Evolutionary conservation across 2,329 filamentous ascomycete genomes (phyloP), one percentile per base, ranked within the genome.

Genomic region (Cladophialophora bantiana): DNA sequence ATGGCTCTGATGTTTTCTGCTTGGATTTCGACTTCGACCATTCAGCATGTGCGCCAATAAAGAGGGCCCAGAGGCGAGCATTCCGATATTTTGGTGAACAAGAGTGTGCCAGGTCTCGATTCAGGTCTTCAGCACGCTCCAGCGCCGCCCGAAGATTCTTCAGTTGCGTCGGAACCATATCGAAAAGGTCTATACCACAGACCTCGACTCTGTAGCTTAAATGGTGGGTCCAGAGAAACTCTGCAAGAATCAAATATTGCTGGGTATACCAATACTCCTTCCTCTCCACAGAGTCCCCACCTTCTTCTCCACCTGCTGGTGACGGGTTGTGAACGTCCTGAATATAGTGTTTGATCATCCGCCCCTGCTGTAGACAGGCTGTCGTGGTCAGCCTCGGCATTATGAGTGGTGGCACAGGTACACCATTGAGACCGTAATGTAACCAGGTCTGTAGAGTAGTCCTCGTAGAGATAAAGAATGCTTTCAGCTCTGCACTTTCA

Each of bases 321-420:
- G 45, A 26, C 9, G 9, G 12, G 3, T 50, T 20, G 9, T 50
- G 45, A 18, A 50, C 20, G 18, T 18, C 45, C 18, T 20, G 45
- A 26, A 26, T 50, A 50, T 50, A 50, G 45, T 50, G 45, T 26
- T 50, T 50, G 45, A 50, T 26, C 45, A 50, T 50, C 45, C 45
- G 20, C 7, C 45, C 45, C 45, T 50, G 45, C 15, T 50, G 45
- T 2, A 50, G 45, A 26, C 45, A 50, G 18, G 45, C 45, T 4
- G 18, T 50, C 9, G 45, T 50, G 9, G 45, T 26, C 7, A 50
- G 45, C 45, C 45, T 26, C 18, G 26, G n/a, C 18, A 50, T 50
- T 50, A 50, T 50, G 18, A 50, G 45, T 9, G 45, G 45, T 50
- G 45, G 45, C 18, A 20, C 12, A 9, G 45, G 45, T 20, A 18